These are phyloP conservation scores for Curvularia sp. DNA, from an alignment of 2,329 filamentous ascomycete genomes.

Conservation along the genomic window DNA sequence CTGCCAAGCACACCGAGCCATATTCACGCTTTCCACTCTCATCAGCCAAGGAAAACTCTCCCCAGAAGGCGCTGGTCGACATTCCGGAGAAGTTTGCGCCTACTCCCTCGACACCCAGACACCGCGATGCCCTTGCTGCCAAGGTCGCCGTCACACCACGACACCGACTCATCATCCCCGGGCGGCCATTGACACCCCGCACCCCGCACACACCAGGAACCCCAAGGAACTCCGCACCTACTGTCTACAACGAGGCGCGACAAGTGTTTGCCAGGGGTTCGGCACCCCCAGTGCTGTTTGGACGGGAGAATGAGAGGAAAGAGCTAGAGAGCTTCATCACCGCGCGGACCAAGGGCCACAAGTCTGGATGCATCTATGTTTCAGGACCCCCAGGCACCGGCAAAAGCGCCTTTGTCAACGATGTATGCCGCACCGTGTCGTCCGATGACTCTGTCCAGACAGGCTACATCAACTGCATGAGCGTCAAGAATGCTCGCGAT, in stretches of 20 bases:
- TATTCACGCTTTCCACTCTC: slow-evolving; percentile 54
- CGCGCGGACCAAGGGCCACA: slow-evolving; percentile 64
- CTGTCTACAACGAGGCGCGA: slow-evolving; percentile 84
- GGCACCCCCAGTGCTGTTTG: slow-evolving; percentile 76
- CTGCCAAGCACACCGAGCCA: slow-evolving; percentile 57
- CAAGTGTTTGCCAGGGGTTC: slow-evolving; percentile 85
- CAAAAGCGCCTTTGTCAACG: slow-evolving; percentile 91
- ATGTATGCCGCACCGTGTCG: slow-evolving; percentile 70
- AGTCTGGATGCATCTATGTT: slow-evolving; percentile 87
- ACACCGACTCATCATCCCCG: slow-evolving; percentile 79
- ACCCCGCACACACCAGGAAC: slow-evolving; percentile 79
- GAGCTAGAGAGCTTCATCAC: slow-evolving; percentile 75
- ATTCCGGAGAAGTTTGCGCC: slow-evolving; percentile 57
- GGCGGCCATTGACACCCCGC: slow-evolving; percentile 76
- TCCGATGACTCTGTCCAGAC: slow-evolving; percentile 65
- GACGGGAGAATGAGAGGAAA: slow-evolving; percentile 72
- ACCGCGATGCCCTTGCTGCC: slow-evolving; percentile 77
- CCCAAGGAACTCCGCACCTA: slow-evolving; percentile 69
- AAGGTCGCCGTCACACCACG: slow-evolving; percentile 78
- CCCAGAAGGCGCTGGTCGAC: slow-evolving; percentile 54
- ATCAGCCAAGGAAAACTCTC: slow-evolving; percentile 56
- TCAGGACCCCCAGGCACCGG: slow-evolving; percentile 95
- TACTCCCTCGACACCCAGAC: slow-evolving; percentile 75
- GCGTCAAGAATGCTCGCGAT: slow-evolving; percentile 85
- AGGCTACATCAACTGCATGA: slow-evolving; percentile 95